phyloP scores from a whole-genome alignment of 345 rosid genomes.

The Populus alba region DNA sequence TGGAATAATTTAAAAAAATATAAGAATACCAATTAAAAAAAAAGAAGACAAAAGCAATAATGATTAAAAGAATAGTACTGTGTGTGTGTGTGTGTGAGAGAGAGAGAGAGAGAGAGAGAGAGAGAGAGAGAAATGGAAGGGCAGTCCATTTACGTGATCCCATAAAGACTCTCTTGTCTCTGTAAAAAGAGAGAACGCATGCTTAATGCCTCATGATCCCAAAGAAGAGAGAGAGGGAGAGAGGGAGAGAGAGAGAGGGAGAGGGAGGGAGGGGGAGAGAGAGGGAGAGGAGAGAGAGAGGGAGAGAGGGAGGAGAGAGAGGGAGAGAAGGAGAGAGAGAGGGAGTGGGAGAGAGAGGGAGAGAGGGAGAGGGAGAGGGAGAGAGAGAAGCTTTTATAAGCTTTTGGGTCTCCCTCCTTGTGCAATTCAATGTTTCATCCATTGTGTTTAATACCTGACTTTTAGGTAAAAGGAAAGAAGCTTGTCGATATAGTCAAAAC shows the following conservation, averaged over 20 bases:
- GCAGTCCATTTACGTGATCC: constrained; percentile 4
- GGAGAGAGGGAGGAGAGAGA: too few species aligned
- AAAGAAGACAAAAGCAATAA: neutral
- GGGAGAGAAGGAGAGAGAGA: too few species aligned
- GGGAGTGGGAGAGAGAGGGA: too few species aligned
- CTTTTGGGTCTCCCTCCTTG: neutral
- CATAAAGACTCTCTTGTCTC: constrained; percentile 11
- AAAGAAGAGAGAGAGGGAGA: neutral
- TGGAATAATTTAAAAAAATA: too few species aligned
- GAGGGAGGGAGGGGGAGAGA: neutral
- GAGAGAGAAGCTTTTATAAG: neutral
- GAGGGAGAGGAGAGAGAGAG: neutral
- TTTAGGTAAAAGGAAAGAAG: too few species aligned
- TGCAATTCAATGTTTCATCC: neutral
- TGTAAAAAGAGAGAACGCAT: constrained; percentile 5
- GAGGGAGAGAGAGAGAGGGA: neutral
- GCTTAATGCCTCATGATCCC: constrained; percentile 7
- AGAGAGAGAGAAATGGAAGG: neutral
- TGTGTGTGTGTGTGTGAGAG: too few species aligned
- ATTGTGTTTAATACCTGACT: neutral
- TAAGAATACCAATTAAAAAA: too few species aligned
- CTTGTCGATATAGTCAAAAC: too few species aligned
- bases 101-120: neutral
- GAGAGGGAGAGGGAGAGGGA: neutral
- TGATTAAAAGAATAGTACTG: neutral